A percentile compares a stretch with the other conserved stretches of the same genome.
phyloP scores from a whole-genome alignment of 2,329 filamentous ascomycete species.

The Fusarium setosum region DNA sequence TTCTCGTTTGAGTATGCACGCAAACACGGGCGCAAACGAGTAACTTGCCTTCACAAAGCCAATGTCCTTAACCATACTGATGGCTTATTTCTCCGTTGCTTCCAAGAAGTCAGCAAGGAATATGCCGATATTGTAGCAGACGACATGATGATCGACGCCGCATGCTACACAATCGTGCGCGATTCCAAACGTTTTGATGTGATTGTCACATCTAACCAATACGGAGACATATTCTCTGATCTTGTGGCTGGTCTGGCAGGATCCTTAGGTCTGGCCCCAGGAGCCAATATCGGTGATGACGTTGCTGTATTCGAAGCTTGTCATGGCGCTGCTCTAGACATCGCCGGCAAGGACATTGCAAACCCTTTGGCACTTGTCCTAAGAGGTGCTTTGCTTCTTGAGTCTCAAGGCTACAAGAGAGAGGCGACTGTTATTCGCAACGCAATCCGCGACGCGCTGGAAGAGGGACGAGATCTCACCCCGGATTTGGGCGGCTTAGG shows the following conservation, averaged over 20 bases:
- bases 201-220: slow-evolving; percentile 9
- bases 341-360: slow-evolving; percentile 6
- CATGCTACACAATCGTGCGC: slow-evolving; percentile 8
- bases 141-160: slow-evolving; percentile 11
- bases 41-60: slow-evolving; percentile 18
- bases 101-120: slow-evolving; percentile 5
- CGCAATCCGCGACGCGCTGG: neutral
- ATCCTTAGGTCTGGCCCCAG: slow-evolving; percentile 3
- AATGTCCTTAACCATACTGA: slow-evolving; percentile 16
- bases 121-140: slow-evolving; percentile 2
- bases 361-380: slow-evolving; percentile 6
- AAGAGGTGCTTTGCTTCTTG: slow-evolving; percentile 10
- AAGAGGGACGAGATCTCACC: neutral
- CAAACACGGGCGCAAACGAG: neutral
- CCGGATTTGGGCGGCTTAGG: slow-evolving; percentile 7
- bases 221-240: slow-evolving; percentile 18
- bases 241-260: slow-evolving; percentile 4
- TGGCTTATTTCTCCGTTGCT: slow-evolving; percentile 13
- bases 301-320: slow-evolving; percentile 10
- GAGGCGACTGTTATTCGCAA: neutral
- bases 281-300: slow-evolving; percentile 2
- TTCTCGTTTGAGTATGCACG: slow-evolving; percentile 11
- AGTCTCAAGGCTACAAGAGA: neutral
- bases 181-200: slow-evolving; percentile 9
- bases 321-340: slow-evolving; percentile 7